Evolutionary conservation across 805 yeast species (phyloP).

Genomic region (Jamesozyma hellenica): DNA sequence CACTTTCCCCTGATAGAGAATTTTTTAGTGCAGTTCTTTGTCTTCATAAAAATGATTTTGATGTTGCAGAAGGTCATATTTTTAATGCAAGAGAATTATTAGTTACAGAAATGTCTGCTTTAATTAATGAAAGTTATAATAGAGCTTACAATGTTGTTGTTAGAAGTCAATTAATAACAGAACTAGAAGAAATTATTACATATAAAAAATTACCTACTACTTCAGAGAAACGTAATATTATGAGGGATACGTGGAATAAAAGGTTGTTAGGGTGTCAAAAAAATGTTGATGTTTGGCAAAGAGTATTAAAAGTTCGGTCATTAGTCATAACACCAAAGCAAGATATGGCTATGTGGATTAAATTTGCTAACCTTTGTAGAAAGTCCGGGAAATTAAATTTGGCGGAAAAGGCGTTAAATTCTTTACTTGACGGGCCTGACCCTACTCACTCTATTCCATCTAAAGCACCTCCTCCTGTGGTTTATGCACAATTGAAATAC

Average conservation of each 20-base stretch:
- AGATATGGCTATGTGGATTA: slow-evolving; percentile 96
- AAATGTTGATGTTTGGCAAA: slow-evolving; percentile 94
- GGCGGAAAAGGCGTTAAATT: slow-evolving; percentile 82
- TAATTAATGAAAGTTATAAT: slow-evolving; percentile 87
- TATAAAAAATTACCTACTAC: slow-evolving; percentile 76
- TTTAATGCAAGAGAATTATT: slow-evolving; percentile 75
- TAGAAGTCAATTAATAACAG: slow-evolving; percentile 92
- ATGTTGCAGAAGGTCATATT: slow-evolving; percentile 67
- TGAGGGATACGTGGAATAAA: slow-evolving; percentile 86
- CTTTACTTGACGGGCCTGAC: slow-evolving; percentile 50
- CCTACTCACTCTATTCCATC: slow-evolving; percentile 42
- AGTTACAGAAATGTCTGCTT: slow-evolving; percentile 85
- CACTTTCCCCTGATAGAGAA: slow-evolving; percentile 85
- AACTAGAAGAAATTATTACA: slow-evolving; percentile 82
- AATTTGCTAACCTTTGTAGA: slow-evolving; percentile 88
- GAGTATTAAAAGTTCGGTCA: slow-evolving; percentile 85
- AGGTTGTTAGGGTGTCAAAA: slow-evolving; percentile 85
- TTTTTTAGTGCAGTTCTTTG: slow-evolving; percentile 83
- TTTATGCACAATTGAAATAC: slow-evolving; percentile 87
- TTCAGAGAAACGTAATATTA: slow-evolving; percentile 63
- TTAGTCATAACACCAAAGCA: slow-evolving; percentile 90
- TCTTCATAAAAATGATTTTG: slow-evolving; percentile 74
- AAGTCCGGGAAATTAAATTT: slow-evolving; percentile 82
- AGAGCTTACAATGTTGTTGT: slow-evolving; percentile 95
- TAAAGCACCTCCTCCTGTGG: slow-evolving; percentile 88